Base-by-base conservation (phyloP, 768 basidiomycete species). In the Russula sp. region DNA sequence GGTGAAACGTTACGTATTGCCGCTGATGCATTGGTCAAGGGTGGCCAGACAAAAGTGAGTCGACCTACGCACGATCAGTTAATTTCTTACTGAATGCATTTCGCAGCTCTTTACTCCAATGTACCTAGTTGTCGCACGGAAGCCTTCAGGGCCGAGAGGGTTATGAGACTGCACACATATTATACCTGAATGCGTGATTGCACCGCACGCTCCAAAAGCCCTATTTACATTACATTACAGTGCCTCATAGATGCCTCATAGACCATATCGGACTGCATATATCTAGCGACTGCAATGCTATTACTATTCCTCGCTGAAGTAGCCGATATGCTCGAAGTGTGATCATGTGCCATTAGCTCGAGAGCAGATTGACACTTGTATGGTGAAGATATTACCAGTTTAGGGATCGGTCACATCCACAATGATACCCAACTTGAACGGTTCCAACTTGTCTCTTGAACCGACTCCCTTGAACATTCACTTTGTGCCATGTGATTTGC, bases 1-100 rank as follows among this genome's bases (percentile, higher is more conserved):
- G 90, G 91, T 64, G 93, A 97, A 79, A 85, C 88, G 42, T 78
- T 98, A 67, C 94, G 90, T 76, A 75, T 88, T 40, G 94, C 94
- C n/a, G 87, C 78, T 8, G 84, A 84, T 44, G 80, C 89, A 0
- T 79, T 98, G 16, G 90, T 94, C 40, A 82, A 83, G 70, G 92
- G 94, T 70, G 96, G 96, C 20, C 87, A 89, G 74, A 82, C 81
- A 62, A 95, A 96, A 84, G 90, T 90, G 62, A 52, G 82, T 74
- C 22, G 58, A 10, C 22, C 26, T 34, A 8, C 14, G 54, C 24
- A 46, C 44, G 6, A 52, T 42, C 40, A 11, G 1, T 57, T 14
- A 57, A 63, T 30, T 24, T 53, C 26, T 32, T 14, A 54, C 52
- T 66, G 53, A 57, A 55, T 22, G 24, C 30, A 16, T n/a, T 50